These are phyloP conservation scores for Yamadazyma buinensis DNA, from an alignment of 1,139 yeast species.

Conservation along the genomic window DNA sequence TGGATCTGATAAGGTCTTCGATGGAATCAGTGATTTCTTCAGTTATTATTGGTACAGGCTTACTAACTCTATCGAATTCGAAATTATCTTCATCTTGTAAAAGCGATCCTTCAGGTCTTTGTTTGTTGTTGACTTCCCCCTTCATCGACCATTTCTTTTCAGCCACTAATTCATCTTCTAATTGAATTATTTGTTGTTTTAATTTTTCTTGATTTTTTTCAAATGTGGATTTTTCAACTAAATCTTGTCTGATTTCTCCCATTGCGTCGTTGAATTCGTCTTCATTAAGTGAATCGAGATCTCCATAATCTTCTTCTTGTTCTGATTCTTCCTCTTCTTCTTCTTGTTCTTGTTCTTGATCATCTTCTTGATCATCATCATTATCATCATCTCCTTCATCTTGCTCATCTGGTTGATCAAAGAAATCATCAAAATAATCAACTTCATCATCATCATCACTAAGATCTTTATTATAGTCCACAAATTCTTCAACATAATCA, in stretches of 20 bases:
- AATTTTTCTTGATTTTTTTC: slow-evolving; percentile 80
- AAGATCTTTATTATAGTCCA: slow-evolving; percentile 58
- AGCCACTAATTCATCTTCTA: slow-evolving; percentile 85
- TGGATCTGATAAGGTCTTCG: slow-evolving; percentile 82
- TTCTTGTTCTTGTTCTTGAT: slow-evolving; percentile 26
- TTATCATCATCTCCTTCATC: slow-evolving; percentile 13
- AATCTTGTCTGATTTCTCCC: slow-evolving; percentile 54
- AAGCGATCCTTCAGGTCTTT: slow-evolving; percentile 81
- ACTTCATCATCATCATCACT: slow-evolving; percentile 62
- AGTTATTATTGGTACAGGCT: slow-evolving; percentile 84
- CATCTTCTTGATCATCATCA: slow-evolving; percentile 29
- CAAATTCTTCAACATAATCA: slow-evolving; percentile 46
- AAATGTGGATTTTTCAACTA: slow-evolving; percentile 65
- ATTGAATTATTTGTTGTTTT: slow-evolving; percentile 68
- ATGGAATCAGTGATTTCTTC: slow-evolving; percentile 79
- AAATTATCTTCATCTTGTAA: slow-evolving; percentile 39
- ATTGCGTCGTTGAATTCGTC: slow-evolving; percentile 55
- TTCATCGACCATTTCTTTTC: slow-evolving; percentile 92
- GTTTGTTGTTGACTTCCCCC: slow-evolving; percentile 83
- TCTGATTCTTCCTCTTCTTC: slow-evolving; percentile 26
- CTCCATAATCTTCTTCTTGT: slow-evolving; percentile 30
- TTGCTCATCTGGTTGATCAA: slow-evolving; percentile 45
- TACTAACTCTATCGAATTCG: slow-evolving; percentile 44
- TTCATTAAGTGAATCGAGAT: slow-evolving; percentile 25
- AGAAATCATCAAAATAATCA: slow-evolving; percentile 71